These are phyloP conservation scores for Yamadazyma epiphylla DNA, from an alignment of 1,139 yeast genomes.

Conservation along the genomic window DNA sequence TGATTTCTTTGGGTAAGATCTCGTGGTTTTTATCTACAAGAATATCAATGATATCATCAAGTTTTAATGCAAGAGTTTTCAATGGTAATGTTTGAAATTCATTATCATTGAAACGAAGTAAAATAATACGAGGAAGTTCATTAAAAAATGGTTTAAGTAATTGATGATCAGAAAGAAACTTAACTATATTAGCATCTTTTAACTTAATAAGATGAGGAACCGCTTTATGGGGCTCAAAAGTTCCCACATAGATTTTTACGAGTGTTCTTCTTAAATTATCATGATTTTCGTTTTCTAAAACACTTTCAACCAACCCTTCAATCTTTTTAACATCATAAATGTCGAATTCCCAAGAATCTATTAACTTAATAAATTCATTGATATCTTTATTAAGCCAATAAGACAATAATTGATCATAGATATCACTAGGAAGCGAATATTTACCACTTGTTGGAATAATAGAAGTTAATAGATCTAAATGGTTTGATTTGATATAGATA, in stretches of 20 bases:
- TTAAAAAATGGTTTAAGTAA: slow-evolving; percentile 48
- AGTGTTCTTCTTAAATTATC: slow-evolving; percentile 43
- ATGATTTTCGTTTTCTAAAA: slow-evolving; percentile 17
- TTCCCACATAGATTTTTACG: slow-evolving; percentile 52
- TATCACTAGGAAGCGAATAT: slow-evolving; percentile 30
- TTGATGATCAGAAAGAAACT: slow-evolving; percentile 59
- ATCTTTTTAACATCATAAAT: slow-evolving; percentile 49
- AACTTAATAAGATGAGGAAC: slow-evolving; percentile 57
- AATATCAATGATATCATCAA: slow-evolving; percentile 48
- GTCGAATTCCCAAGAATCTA: slow-evolving; percentile 57
- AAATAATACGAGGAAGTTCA: slow-evolving; percentile 51
- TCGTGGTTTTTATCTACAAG: slow-evolving; percentile 67
- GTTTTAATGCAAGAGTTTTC: slow-evolving; percentile 31
- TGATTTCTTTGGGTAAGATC: slow-evolving; percentile 48
- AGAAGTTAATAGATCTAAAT: slow-evolving; percentile 46
- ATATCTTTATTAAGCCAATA: slow-evolving; percentile 40
- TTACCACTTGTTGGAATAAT: slow-evolving; percentile 47
- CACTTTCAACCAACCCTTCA: slow-evolving; percentile 46
- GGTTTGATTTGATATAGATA: slow-evolving; percentile 48
- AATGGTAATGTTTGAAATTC: slow-evolving; percentile 39
- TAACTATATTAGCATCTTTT: slow-evolving; percentile 52
- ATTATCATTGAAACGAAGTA: slow-evolving; percentile 34
- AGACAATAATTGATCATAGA: slow-evolving; percentile 52
- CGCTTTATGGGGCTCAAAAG: slow-evolving; percentile 60
- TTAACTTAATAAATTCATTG: slow-evolving; percentile 33